phyloP scores from a whole-genome alignment of 306 rosid genomes.

The Canavalia gladiata region DNA sequence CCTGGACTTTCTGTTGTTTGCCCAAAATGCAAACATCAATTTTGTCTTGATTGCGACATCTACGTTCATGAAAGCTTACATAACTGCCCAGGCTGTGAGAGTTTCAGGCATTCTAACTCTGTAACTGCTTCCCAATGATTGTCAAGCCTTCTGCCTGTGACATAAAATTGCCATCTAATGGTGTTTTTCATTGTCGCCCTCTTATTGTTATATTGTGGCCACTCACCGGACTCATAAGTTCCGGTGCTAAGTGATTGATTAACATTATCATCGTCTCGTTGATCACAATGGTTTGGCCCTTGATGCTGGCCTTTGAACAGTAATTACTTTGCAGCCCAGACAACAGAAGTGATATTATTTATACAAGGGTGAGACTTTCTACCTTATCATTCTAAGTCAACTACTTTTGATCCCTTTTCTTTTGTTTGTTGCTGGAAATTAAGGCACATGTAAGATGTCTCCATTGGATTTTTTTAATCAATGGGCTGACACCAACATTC shows the following conservation, averaged over 20 bases:
- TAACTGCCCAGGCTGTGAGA: conserved; percentile 97
- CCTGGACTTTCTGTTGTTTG: conserved; percentile 77
- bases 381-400: neutral
- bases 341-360: conserved; percentile 34
- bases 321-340: conserved; percentile 12
- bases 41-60: conserved; percentile 93
- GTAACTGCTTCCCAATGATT: conserved; percentile 53
- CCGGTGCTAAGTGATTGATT: conserved; percentile 18
- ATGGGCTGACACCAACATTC: conserved; percentile 40
- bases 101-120: conserved; percentile 70
- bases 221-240: conserved; percentile 24
- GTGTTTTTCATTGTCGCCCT: conserved; percentile 20
- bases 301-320: conserved; percentile 33
- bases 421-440: conserved; percentile 42
- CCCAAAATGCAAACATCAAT: conserved; percentile 86
- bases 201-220: conserved; percentile 11
- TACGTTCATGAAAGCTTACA: conserved; percentile 95
- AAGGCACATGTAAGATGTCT: conserved; percentile 39
- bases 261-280: conserved; percentile 36
- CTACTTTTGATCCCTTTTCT: conserved; percentile 8
- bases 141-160: conserved; percentile 18
- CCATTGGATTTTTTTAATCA: conserved; percentile 43
- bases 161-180: conserved; percentile 13
- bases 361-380: conserved; percentile 39
- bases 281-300: conserved; percentile 43